Conservation (phyloP, 495 filamentous ascomycete species). For the Xylaria intraflava region DNA sequence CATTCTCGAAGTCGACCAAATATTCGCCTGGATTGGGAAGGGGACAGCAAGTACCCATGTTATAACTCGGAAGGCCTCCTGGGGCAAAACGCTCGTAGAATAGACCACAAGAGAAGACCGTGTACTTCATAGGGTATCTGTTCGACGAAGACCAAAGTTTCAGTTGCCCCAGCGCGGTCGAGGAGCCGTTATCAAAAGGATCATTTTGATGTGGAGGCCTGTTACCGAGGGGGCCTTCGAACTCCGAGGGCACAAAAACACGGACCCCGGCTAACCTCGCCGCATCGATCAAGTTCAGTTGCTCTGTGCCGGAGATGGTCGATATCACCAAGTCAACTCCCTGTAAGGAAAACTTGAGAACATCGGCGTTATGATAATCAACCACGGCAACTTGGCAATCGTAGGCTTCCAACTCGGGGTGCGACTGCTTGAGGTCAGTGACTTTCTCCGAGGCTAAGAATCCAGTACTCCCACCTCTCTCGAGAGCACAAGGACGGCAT, state of each 20-base stretch:
- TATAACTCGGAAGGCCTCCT: constrained; percentile 49
- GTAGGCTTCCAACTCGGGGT: constrained; percentile 37
- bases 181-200: constrained; percentile 44
- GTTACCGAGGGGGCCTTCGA: constrained; percentile 52
- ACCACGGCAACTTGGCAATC: constrained; percentile 57
- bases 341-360: constrained; percentile 55
- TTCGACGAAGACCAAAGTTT: constrained; percentile 40
- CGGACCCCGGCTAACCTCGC: constrained; percentile 57
- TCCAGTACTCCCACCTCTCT: constrained; percentile 41
- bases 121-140: constrained; percentile 50
- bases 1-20: constrained; percentile 53
- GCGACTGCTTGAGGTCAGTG: constrained; percentile 25
- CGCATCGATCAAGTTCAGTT: constrained; percentile 67
- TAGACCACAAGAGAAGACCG: constrained; percentile 65
- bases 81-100: constrained; percentile 69
- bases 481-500: constrained; percentile 64
- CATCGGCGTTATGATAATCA: constrained; percentile 51
- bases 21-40: constrained; percentile 54
- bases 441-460: constrained; percentile 17
- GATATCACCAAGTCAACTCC: constrained; percentile 73
- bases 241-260: constrained; percentile 69
- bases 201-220: constrained; percentile 41
- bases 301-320: constrained; percentile 56
- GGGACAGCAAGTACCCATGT: constrained; percentile 45
- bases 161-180: constrained; percentile 48